phyloP scores from a whole-genome alignment of 345 rosid species.

The Citrus mangshanensis region DNA sequence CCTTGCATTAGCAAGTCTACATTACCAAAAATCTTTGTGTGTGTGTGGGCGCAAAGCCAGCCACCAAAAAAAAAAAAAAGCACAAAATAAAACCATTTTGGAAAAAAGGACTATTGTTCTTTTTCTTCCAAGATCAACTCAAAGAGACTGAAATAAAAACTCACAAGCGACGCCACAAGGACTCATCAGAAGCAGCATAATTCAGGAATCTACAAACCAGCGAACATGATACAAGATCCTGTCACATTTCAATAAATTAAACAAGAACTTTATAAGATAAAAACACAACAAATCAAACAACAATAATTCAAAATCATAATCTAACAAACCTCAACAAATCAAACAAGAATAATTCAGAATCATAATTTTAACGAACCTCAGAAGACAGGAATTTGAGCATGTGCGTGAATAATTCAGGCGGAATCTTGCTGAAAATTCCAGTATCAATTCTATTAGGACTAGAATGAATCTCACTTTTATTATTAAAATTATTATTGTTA shows the following conservation, averaged over 20 bases:
- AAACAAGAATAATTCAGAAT: background rate
- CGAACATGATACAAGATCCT: slow-evolving; percentile 92
- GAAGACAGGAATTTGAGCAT: slow-evolving; percentile 92
- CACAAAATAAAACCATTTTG: background rate
- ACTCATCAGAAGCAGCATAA: slow-evolving; percentile 81
- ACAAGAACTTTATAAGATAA: background rate
- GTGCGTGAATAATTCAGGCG: slow-evolving; percentile 74
- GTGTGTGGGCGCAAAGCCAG: background rate
- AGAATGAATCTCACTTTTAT: background rate
- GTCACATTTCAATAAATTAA: background rate
- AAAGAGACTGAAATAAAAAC: slow-evolving; percentile 18
- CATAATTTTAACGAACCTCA: slow-evolving; percentile 42
- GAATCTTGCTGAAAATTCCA: slow-evolving; percentile 72
- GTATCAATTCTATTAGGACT: slow-evolving; percentile 46
- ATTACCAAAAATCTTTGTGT: background rate
- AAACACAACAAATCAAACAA: background rate
- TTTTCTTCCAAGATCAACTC: background rate
- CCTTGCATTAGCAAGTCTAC: background rate
- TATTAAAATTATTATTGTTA: slow-evolving; percentile 9
- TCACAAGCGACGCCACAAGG: slow-evolving; percentile 94
- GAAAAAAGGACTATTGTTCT: background rate
- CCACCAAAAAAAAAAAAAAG: background rate
- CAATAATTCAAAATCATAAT: background rate
- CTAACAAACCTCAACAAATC: slow-evolving; percentile 37
- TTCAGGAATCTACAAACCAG: slow-evolving; percentile 72